Conservation (phyloP, 23 red algal species). For the Rhodosorus marinus region DNA sequence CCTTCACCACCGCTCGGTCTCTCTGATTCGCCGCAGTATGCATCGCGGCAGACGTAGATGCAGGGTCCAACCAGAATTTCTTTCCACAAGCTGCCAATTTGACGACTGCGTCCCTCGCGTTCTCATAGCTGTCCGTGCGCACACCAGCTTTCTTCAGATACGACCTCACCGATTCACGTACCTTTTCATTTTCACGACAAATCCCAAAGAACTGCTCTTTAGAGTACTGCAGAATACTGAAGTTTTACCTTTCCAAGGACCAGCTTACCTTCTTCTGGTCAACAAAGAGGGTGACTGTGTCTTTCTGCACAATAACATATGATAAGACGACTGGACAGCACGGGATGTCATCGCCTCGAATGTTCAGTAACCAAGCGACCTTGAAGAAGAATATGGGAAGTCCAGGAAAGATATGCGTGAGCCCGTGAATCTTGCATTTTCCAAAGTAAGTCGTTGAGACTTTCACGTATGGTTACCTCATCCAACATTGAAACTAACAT, state of each 20-base stretch:
- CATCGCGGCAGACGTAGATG: slow-evolving; percentile 18
- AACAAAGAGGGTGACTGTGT: slow-evolving; percentile 20
- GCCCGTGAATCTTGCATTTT: no score
- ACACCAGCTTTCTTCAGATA: slow-evolving; percentile 11
- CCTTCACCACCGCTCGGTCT: slow-evolving; percentile 1
- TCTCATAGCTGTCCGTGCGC: slow-evolving; percentile 10
- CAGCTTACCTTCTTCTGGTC: slow-evolving; percentile 19
- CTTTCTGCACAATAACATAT: slow-evolving; percentile 32
- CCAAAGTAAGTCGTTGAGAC: no score
- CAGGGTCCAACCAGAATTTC: slow-evolving; percentile 66
- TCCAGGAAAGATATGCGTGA: no score
- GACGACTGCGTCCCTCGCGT: slow-evolving; percentile 22
- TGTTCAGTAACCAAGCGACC: slow-evolving; percentile 93
- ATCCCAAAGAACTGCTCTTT: no score
- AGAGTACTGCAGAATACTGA: no score
- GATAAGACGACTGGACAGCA: slow-evolving; percentile 74
- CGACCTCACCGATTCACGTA: no score
- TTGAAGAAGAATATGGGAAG: no score
- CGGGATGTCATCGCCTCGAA: slow-evolving; percentile 62
- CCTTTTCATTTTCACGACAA: no score
- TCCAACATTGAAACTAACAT: slow-evolving; percentile 61
- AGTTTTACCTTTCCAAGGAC: slow-evolving; percentile 6
- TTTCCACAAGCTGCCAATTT: background rate
- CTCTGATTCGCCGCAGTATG: slow-evolving; percentile 1
- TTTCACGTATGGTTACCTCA: no score